phyloP scores from a whole-genome alignment of 176 grass and related monocot species.

The Tuctoria greenei region DNA sequence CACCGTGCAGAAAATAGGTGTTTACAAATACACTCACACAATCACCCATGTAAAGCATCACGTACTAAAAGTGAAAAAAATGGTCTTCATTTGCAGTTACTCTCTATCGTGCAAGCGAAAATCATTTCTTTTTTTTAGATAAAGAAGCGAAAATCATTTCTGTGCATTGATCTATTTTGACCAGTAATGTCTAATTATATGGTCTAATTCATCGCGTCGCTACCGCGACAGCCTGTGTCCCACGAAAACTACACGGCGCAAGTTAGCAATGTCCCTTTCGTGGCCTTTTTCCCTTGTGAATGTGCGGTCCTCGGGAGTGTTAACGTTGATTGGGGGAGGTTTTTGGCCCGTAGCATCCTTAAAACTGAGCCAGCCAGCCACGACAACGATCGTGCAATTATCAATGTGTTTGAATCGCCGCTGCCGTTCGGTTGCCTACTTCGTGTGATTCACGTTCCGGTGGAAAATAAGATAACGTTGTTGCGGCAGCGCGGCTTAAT shows the following conservation, averaged over 20 bases:
- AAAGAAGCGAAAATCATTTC: background rate
- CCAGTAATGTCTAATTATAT: background rate
- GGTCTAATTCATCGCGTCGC: background rate
- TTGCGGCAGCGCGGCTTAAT: background rate
- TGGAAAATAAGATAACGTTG: background rate
- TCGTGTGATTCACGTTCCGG: constrained; percentile 27
- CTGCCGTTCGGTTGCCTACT: background rate
- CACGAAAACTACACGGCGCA: constrained; percentile 21
- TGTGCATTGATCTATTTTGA: background rate
- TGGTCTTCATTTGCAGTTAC: background rate
- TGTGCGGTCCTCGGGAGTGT: background rate
- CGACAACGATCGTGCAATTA: background rate
- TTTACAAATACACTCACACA: background rate
- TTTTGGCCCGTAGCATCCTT: background rate
- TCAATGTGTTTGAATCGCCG: background rate
- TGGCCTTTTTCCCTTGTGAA: background rate
- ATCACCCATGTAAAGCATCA: too few species aligned
- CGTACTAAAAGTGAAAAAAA: background rate
- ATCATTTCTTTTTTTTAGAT: too few species aligned
- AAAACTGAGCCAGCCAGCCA: background rate
- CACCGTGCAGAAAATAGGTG: background rate
- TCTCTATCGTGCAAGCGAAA: background rate
- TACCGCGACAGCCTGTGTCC: background rate
- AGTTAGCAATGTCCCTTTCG: constrained; percentile 7
- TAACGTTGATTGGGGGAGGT: background rate